Conservation (phyloP, 192 early-diverging fungal genomes). For the Martensiomyces pterosporus region DNA sequence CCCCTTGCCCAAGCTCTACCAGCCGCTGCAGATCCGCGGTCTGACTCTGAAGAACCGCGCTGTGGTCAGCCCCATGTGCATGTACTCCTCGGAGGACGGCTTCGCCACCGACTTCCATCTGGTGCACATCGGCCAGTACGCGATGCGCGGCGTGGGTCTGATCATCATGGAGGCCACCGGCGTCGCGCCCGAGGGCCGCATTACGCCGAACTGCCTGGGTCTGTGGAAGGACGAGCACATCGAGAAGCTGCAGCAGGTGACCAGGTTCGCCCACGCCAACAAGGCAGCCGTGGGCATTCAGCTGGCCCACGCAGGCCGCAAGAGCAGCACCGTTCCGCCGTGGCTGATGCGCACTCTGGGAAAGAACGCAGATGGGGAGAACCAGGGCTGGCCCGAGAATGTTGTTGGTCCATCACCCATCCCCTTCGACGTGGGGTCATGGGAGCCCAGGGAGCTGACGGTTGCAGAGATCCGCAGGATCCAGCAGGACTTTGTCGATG, state of each 20-base stretch:
- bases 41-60: constrained; percentile 74
- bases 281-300: constrained; percentile 67
- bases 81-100: constrained; percentile 67
- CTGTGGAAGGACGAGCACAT: constrained; percentile 69
- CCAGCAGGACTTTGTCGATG: constrained; percentile 58
- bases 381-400: constrained; percentile 69
- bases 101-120: constrained; percentile 68
- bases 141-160: constrained; percentile 73
- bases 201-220: constrained; percentile 72
- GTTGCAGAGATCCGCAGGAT: constrained; percentile 64
- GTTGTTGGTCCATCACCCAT: constrained; percentile 65
- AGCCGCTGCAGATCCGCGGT: constrained; percentile 62
- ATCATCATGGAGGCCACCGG: constrained; percentile 77
- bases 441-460: constrained; percentile 52
- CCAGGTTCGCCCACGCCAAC: constrained; percentile 60
- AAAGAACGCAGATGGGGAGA: constrained; percentile 11
- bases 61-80: constrained; percentile 80
- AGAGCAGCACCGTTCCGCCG: constrained; percentile 50
- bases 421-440: constrained; percentile 34
- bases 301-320: constrained; percentile 80
- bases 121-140: constrained; percentile 63
- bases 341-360: constrained; percentile 10
- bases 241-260: constrained; percentile 10
- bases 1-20: constrained; percentile 54
- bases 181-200: constrained; percentile 72